phyloP scores from a whole-genome alignment of 805 yeast genomes.

The Suhomyces pyralidae region DNA sequence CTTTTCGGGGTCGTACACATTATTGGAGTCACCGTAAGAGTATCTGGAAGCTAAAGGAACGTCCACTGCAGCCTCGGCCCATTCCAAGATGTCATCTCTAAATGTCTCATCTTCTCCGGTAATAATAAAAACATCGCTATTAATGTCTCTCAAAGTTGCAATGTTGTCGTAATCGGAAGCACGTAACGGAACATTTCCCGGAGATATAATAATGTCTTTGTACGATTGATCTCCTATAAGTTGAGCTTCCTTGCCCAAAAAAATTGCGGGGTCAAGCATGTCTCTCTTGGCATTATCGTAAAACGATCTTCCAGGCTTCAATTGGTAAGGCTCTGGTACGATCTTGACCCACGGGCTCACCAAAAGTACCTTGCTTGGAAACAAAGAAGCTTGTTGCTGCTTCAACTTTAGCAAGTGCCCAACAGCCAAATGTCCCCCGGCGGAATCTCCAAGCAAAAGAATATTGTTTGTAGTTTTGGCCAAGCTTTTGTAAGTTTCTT shows the following conservation, averaged over 20 bases:
- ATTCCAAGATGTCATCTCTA: constrained; percentile 34
- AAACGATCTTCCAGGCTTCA: constrained; percentile 30
- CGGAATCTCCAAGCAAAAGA: constrained; percentile 40
- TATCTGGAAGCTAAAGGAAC: constrained; percentile 20
- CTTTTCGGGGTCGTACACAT: constrained; percentile 4
- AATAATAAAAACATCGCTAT: constrained; percentile 18
- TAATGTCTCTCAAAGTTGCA: background rate
- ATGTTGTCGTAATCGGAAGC: constrained; percentile 23
- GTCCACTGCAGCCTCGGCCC: constrained; percentile 31
- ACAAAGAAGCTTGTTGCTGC: constrained; percentile 9
- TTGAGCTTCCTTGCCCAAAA: background rate
- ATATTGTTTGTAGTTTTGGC: constrained; percentile 23
- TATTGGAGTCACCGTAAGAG: constrained; percentile 26
- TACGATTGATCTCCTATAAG: constrained; percentile 14
- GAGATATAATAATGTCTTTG: constrained; percentile 18
- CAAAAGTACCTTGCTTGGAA: constrained; percentile 26
- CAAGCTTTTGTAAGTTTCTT: constrained; percentile 22
- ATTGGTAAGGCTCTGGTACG: constrained; percentile 18
- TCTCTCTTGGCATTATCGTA: constrained; percentile 23
- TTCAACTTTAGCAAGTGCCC: constrained; percentile 28
- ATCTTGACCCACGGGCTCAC: constrained; percentile 42
- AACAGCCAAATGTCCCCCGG: constrained; percentile 39
- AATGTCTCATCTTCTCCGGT: constrained; percentile 43
- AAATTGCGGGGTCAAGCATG: constrained; percentile 2
- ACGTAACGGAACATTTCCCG: constrained; percentile 28